A percentile compares a stretch with the other conserved stretches of the same genome.
Conservation (phyloP, 2,329 filamentous ascomycete genomes). For the Lecanicillium sp. region DNA sequence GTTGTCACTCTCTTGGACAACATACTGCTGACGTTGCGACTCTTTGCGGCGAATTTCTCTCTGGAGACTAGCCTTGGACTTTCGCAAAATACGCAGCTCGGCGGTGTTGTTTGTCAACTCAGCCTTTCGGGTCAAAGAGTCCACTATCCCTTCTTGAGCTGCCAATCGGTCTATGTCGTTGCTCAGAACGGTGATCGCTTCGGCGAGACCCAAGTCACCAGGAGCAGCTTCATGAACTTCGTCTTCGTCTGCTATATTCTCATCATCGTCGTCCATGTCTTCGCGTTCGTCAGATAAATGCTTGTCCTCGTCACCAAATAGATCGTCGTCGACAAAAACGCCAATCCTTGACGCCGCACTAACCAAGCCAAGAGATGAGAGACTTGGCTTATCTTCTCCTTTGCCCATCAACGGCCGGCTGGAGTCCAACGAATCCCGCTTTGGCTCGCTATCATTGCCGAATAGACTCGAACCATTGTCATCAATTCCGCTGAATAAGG, state of each 20-base stretch:
- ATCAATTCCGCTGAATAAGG: slow-evolving; percentile 47
- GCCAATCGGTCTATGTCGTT: slow-evolving; percentile 83
- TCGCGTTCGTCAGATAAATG: slow-evolving; percentile 81
- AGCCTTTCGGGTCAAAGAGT: slow-evolving; percentile 86
- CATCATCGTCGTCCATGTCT: slow-evolving; percentile 52
- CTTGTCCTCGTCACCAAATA: slow-evolving; percentile 84
- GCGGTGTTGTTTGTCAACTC: slow-evolving; percentile 96
- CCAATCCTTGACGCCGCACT: slow-evolving; percentile 81
- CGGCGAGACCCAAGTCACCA: slow-evolving; percentile 84
- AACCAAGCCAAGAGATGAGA: slow-evolving; percentile 85
- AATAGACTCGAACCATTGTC: slow-evolving; percentile 41
- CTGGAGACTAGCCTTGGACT: slow-evolving; percentile 88
- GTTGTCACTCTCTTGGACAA: slow-evolving; percentile 95
- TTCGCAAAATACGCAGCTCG: slow-evolving; percentile 82
- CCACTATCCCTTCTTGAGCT: slow-evolving; percentile 83
- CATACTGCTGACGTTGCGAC: slow-evolving; percentile 92
- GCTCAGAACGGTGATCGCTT: slow-evolving; percentile 83
- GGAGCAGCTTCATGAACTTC: slow-evolving; percentile 91
- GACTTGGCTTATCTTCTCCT: slow-evolving; percentile 67
- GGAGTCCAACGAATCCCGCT: slow-evolving; percentile 54
- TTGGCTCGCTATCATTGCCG: slow-evolving; percentile 50
- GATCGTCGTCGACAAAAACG: slow-evolving; percentile 87
- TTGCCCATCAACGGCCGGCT: slow-evolving; percentile 21
- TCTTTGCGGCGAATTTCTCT: slow-evolving; percentile 91
- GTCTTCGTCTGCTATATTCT: slow-evolving; percentile 57